Base-by-base conservation (phyloP, 352 stramenopile genomes). In the Phytophthora tentaculata region DNA sequence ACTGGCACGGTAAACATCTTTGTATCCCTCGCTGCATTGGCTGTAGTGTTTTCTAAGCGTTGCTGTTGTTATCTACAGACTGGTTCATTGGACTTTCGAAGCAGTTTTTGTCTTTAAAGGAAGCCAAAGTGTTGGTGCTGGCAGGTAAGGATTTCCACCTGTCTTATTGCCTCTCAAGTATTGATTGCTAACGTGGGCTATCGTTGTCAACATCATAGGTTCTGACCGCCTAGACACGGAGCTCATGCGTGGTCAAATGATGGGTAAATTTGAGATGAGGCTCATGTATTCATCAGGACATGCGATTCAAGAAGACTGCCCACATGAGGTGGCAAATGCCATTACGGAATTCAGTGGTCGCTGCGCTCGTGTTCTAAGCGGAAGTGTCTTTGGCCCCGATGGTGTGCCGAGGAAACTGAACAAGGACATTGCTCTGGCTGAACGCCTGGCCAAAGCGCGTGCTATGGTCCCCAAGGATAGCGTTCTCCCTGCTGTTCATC, bases 261-360 rank as follows among this genome's bases (percentile, higher is more conserved):
- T 96, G 84, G 90, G 90, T 35, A 97, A 97, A 65, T 97, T 96
- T 41, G 88, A 97, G 66, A 80, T 97, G 52, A 76, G 85, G 23
- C 67, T 96, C 32, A 84, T 96, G 60, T 95, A 96, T 62, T 90
- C 86, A 48, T 85, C 83, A n/a, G 90, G 89, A n/a, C 89, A 96
- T 56, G 86, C 86, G 49, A 95, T 96, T 56, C 89, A 96, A 69
- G 89, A 96, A 71, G 86, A 96, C 60, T 93, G 84, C 54, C 88
- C 88, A 2, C 79, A 91, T 20, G 84, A 94, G 62, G 71, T 92
- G 45, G 82, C 84, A 17, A 76, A 79, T n/a, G 77, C 82, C 17
- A 79, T 95, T 55, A 64, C 73, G 13, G 82, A 95, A 22, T 94
- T 96, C 39, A 80, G 69, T 54, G 50, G 75, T 8, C 82, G 87